Percentiles rank a stretch among this genome's conserved stretches.
These are phyloP conservation scores for Yarrowia sp. DNA, from an alignment of 805 yeast species.

Conservation along the genomic window DNA sequence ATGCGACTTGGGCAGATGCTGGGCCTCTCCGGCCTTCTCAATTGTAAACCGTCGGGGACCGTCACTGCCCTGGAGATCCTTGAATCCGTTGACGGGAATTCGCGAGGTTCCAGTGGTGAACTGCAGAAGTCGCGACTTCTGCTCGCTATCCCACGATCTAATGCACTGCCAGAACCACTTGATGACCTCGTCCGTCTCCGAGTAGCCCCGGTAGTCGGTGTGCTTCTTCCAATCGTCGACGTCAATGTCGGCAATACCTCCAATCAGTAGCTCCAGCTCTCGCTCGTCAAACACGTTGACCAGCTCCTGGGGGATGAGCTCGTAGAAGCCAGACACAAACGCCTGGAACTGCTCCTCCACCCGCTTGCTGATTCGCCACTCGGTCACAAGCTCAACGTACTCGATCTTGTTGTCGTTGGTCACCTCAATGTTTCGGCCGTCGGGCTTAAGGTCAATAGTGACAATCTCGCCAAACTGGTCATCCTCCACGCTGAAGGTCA, in stretches of 20 bases:
- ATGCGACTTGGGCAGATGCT: conserved; percentile 92
- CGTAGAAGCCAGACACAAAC: conserved; percentile 95
- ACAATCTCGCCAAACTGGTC: conserved; percentile 93
- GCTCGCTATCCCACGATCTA: conserved; percentile 92
- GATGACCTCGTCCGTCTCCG: conserved; percentile 91
- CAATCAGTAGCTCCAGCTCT: conserved; percentile 92
- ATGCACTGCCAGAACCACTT: conserved; percentile 99
- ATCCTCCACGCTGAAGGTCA: conserved; percentile 81
- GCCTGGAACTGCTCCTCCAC: conserved; percentile 96
- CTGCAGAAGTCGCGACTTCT: conserved; percentile 89
- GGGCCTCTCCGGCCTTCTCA: conserved; percentile 94
- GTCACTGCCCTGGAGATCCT: conserved; percentile 97
- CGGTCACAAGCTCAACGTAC: conserved; percentile 89
- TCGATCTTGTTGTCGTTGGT: conserved; percentile 93
- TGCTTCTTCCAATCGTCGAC: conserved; percentile 99
- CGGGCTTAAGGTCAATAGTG: conserved; percentile 82
- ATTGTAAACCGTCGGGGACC: conserved; percentile 99
- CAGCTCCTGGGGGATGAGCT: conserved; percentile 92
- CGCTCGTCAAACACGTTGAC: conserved; percentile 97
- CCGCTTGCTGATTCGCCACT: conserved; percentile 91
- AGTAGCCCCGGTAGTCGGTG: conserved; percentile 97
- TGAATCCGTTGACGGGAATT: conserved; percentile 98
- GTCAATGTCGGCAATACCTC: conserved; percentile 97
- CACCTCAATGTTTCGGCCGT: conserved; percentile 85
- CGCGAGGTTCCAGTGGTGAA: conserved; percentile 99